Percentiles rank a stretch among this genome's conserved stretches.
These are phyloP conservation scores for Centaurea solstitialis DNA, from an alignment of 129 eudicot genomes.

Conservation along the genomic window DNA sequence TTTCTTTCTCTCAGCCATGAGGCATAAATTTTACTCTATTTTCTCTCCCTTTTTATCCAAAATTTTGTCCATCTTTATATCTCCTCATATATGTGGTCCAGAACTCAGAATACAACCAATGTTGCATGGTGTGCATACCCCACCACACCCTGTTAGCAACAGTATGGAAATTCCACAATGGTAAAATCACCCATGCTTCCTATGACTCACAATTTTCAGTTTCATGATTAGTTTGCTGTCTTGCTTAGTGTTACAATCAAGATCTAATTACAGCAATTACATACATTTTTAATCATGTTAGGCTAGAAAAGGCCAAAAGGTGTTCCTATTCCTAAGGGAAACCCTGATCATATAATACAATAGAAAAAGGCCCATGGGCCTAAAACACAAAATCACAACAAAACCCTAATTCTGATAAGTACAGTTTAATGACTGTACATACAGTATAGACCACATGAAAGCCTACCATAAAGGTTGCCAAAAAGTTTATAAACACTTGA, in stretches of 20 bases:
- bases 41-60: neutral
- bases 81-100: neutral
- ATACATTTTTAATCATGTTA: neutral
- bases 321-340: neutral
- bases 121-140: neutral
- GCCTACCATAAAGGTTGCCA: neutral
- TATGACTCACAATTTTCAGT: conserved; percentile 1
- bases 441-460: conserved; percentile 4
- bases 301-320: neutral
- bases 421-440: neutral
- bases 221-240: neutral
- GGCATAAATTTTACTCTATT: neutral
- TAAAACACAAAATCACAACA: neutral
- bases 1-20: neutral
- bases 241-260: neutral
- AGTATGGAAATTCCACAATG: neutral
- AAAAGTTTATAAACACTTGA: conserved; percentile 3
- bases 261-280: neutral
- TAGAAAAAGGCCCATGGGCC: neutral
- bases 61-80: neutral
- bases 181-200: neutral
- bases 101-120: conserved; percentile 1
- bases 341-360: neutral
- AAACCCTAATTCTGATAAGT: neutral
- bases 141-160: neutral